phyloP scores from a whole-genome alignment of 2,329 filamentous ascomycete genomes.

The Fusarium nisikadoi region DNA sequence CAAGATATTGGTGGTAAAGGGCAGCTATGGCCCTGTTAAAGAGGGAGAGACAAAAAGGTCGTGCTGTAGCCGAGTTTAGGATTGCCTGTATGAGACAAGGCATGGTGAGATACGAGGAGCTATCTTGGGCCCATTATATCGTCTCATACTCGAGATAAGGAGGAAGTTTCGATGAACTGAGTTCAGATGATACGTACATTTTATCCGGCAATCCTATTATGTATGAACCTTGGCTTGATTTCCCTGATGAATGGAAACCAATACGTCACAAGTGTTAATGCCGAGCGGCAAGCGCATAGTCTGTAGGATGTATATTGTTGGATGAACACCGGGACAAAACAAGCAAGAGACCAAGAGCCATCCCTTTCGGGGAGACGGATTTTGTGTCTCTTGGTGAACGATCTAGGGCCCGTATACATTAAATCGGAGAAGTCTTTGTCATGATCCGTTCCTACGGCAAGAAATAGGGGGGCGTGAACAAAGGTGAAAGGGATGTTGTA shows the following conservation, averaged over 20 bases:
- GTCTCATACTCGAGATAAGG: constrained; percentile 16
- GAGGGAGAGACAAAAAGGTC: neutral
- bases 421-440: constrained; percentile 16
- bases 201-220: neutral
- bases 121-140: constrained; percentile 6
- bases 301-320: constrained; percentile 7
- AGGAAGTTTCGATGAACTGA: neutral
- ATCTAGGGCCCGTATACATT: constrained; percentile 11
- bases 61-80: neutral
- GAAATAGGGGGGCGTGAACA: constrained; percentile 26
- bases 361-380: neutral
- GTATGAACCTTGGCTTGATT: constrained; percentile 2
- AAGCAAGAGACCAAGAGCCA: neutral
- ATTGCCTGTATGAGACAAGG: constrained; percentile 12
- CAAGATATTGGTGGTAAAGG: constrained; percentile 8
- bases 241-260: neutral
- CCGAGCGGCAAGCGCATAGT: neutral
- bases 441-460: constrained; percentile 9
- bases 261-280: constrained; percentile 14
- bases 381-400: neutral
- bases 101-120: constrained; percentile 26
- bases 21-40: neutral
- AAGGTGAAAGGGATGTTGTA: constrained; percentile 15
- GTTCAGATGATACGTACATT: neutral
- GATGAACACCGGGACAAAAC: neutral